phyloP scores from a whole-genome alignment of 2,329 filamentous ascomycete genomes.

The Trichoderma endophyticum region DNA sequence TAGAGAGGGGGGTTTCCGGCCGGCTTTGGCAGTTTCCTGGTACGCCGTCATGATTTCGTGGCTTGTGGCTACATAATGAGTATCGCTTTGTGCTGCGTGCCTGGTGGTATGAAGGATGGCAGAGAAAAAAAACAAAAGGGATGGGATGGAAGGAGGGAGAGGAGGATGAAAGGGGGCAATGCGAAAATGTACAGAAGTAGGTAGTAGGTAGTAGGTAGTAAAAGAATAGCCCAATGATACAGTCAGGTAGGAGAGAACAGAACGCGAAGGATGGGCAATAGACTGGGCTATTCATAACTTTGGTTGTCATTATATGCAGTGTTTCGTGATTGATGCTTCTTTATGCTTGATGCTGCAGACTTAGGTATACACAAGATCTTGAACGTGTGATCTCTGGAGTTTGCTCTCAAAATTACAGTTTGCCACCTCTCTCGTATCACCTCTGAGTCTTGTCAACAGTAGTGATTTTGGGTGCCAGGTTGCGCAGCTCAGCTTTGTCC shows the following conservation, averaged over 20 bases:
- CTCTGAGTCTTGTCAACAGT: slow-evolving; percentile 46
- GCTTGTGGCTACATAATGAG: slow-evolving; percentile 36
- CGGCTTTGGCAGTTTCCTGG: slow-evolving; percentile 28
- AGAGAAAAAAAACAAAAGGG: slow-evolving; percentile 5
- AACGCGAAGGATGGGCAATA: not conserved
- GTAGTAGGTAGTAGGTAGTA: not conserved
- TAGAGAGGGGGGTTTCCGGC: slow-evolving; percentile 34
- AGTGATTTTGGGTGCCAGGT: slow-evolving; percentile 59
- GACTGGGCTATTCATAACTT: not conserved
- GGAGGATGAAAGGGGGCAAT: slow-evolving; percentile 6
- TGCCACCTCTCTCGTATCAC: not conserved
- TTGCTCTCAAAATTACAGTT: not conserved
- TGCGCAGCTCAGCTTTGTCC: slow-evolving; percentile 66
- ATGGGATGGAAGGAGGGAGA: slow-evolving; percentile 5
- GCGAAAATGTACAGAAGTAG: slow-evolving; percentile 5
- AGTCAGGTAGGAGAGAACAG: not conserved
- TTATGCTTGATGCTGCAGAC: not conserved
- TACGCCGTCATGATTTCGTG: slow-evolving; percentile 35
- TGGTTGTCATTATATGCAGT: not conserved
- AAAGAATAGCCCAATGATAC: not conserved
- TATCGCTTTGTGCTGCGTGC: slow-evolving; percentile 27
- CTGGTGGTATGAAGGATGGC: slow-evolving; percentile 19
- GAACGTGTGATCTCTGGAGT: not conserved
- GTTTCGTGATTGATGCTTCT: not conserved
- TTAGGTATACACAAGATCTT: not conserved